Evolutionary conservation across 345 rosid genomes (phyloP), one percentile per base, ranked within the genome.

Genomic region (Ceriops zippeliana): DNA sequence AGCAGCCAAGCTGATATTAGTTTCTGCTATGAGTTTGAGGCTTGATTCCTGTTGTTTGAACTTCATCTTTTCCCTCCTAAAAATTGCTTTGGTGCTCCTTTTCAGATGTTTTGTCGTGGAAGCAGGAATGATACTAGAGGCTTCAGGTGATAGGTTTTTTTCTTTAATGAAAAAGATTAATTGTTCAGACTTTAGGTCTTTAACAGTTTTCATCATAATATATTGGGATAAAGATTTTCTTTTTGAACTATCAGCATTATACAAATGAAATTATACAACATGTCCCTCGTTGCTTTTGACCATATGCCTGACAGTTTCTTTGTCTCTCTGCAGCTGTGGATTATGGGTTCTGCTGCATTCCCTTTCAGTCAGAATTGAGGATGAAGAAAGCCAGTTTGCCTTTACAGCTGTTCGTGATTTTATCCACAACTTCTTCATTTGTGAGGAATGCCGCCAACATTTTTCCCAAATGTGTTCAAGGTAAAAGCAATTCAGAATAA

Each of bases 271-370:
- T 19, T 63, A 37, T 54, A 35, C 5, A 34, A 30, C n/a, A 20
- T 38, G 2, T 54, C 47, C 27, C 28, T 21, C 17, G 38, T 38
- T 28, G 32, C n/a, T 6, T 54, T 66, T 52, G n/a, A 60, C 60
- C 5, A 19, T 35, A 52, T 46, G 16, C 21, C 31, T 32, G 35
- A 22, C 37, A 31, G 21, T 63, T 64, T 64, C 20, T 7, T 57
- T 66, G 37, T 56, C 52, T 28, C 38, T 67, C 80, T 84, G 82
- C 83, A 95, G 98, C 85, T 95, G 99, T 58, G 98, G 98, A 17
- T 81, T 95, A 74, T 95, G 99, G 99, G 87, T 91, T 70, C 86
- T 95, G 65, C 72, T 95, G 79, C 99, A 95, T 86, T 95, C 99
- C 22, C 88, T 95, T 32, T 90, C 97, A 19, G 97, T 91, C 76